A percentile compares a stretch with the other conserved stretches of the same genome.
Conservation (phyloP, 495 filamentous ascomycete species). For the Patellaria atrata region DNA sequence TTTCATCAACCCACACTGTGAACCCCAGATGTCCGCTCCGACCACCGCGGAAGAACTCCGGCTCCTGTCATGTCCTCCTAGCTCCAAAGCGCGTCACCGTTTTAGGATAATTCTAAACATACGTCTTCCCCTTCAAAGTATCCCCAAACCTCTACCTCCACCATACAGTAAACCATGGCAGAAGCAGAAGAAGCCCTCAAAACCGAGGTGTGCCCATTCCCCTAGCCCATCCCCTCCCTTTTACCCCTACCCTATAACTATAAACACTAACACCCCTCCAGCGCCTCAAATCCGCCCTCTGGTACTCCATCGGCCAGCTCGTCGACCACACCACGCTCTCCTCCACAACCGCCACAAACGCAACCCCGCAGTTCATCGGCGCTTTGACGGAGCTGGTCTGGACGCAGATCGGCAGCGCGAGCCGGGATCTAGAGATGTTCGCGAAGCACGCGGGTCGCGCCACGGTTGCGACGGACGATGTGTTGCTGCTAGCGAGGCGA, state of each 20-base stretch:
- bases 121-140: conserved; percentile 2
- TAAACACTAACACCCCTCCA: conserved; percentile 24
- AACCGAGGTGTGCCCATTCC: conserved; percentile 11
- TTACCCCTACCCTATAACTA: conserved; percentile 4
- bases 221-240: conserved; percentile 1
- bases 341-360: conserved; percentile 37
- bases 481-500: conserved; percentile 68
- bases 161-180: conserved; percentile 12
- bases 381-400: conserved; percentile 85
- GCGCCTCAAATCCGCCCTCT: conserved; percentile 88
- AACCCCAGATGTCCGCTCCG: no score
- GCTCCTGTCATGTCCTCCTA: no score
- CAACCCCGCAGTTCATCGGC: conserved; percentile 90
- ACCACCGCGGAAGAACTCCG: no score
- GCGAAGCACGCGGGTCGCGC: conserved; percentile 75
- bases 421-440: conserved; percentile 37
- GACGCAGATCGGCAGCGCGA: conserved; percentile 62
- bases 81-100: no score
- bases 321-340: conserved; percentile 61
- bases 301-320: conserved; percentile 77
- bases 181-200: conserved; percentile 8
- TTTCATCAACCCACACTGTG: no score
- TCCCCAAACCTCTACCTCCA: background rate
- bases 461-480: conserved; percentile 71
- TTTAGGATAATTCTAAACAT: no score